These are phyloP conservation scores for Daldinia eschscholtzii DNA, from an alignment of 2,329 filamentous ascomycete genomes.

Conservation along the genomic window DNA sequence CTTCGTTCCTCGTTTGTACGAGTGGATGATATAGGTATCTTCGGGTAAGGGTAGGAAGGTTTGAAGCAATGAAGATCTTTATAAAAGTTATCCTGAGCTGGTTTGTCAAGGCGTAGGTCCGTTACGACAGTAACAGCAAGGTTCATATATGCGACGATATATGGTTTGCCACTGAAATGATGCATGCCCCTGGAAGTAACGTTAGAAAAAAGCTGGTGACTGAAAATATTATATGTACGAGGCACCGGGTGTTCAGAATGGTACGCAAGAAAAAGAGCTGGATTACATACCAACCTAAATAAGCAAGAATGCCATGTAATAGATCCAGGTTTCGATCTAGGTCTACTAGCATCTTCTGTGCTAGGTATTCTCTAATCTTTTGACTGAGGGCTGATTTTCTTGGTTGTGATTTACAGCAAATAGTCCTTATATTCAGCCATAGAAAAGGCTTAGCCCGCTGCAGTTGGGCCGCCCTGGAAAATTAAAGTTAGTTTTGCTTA, in stretches of 20 bases:
- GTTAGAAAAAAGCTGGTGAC: conserved; percentile 37
- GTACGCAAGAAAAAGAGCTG: not conserved
- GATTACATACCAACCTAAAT: conserved; percentile 55
- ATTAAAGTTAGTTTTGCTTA: conserved; percentile 26
- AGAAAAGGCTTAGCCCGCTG: conserved; percentile 57
- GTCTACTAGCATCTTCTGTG: conserved; percentile 61
- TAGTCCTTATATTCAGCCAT: conserved; percentile 63
- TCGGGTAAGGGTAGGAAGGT: conserved; percentile 38
- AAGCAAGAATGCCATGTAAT: conserved; percentile 63
- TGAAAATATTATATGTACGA: not conserved
- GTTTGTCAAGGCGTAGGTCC: conserved; percentile 60
- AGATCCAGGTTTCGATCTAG: conserved; percentile 66
- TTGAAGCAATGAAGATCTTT: conserved; percentile 46
- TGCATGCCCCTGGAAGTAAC: conserved; percentile 46
- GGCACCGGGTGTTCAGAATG: conserved; percentile 45
- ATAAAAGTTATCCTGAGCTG: conserved; percentile 42
- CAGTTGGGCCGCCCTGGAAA: conserved; percentile 44
- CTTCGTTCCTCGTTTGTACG: conserved; percentile 54
- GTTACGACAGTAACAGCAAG: conserved; percentile 59
- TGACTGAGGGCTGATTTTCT: conserved; percentile 58
- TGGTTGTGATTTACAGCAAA: conserved; percentile 58
- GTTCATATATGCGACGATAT: conserved; percentile 59
- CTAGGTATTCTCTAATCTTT: conserved; percentile 59
- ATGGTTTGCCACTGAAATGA: conserved; percentile 56
- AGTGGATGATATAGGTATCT: conserved; percentile 19